These are phyloP conservation scores for Chiua virens DNA, from an alignment of 768 basidiomycete genomes.

Conservation along the genomic window DNA sequence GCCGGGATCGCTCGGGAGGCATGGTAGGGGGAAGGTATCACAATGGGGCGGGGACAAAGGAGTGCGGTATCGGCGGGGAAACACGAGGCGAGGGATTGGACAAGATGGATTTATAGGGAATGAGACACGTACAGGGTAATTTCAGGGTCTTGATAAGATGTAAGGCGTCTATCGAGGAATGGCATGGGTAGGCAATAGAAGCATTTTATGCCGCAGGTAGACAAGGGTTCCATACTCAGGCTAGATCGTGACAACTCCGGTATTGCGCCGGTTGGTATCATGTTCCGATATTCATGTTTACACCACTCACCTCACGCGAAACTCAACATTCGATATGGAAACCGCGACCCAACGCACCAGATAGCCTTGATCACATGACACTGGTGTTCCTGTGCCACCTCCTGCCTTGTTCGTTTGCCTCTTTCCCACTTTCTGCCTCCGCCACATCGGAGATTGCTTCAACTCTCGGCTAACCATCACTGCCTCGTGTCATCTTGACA, in stretches of 20 bases:
- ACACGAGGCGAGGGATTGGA: constrained; percentile 23
- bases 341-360: constrained; percentile 10
- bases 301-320: constrained; percentile 12
- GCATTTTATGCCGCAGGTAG: constrained; percentile 16
- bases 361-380: constrained; percentile 13
- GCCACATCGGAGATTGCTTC: constrained; percentile 18
- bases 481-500: constrained; percentile 11
- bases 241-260: constrained; percentile 20
- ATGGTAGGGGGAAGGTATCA: constrained; percentile 35
- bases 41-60: constrained; percentile 15
- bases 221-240: constrained; percentile 27
- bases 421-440: constrained; percentile 17
- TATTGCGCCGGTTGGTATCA: constrained; percentile 15
- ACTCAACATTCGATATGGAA: constrained; percentile 19
- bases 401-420: background rate
- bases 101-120: constrained; percentile 31
- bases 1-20: constrained; percentile 48
- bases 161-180: constrained; percentile 30
- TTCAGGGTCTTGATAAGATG: constrained; percentile 32
- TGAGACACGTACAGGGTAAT: constrained; percentile 35
- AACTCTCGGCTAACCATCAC: constrained; percentile 20
- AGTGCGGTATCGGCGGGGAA: constrained; percentile 20
- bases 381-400: constrained; percentile 3
- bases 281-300: constrained; percentile 18
- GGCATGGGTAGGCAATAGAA: constrained; percentile 34